Evolutionary conservation across 2,329 filamentous ascomycete genomes (phyloP).

Genomic region (Hortaea werneckii): DNA sequence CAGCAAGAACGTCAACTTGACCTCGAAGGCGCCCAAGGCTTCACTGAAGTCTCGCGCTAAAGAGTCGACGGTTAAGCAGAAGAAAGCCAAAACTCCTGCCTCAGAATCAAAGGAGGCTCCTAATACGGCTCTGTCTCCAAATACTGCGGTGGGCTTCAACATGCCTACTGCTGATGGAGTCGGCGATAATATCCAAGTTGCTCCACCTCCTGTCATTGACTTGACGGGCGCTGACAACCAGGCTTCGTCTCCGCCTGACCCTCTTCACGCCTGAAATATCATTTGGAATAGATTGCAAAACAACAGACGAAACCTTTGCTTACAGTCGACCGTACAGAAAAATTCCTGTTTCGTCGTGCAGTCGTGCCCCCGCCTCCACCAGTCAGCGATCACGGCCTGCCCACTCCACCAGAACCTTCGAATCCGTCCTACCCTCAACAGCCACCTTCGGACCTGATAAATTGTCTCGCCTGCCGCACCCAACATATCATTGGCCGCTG

Average conservation of each 20-base stretch:
- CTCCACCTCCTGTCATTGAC: background rate
- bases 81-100: background rate
- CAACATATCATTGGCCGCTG: conserved; percentile 50
- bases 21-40: too few species aligned
- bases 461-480: conserved; percentile 46
- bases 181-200: background rate
- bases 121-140: conserved; percentile 1
- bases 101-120: background rate
- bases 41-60: too few species aligned
- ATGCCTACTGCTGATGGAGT: too few species aligned
- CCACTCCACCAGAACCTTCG: background rate
- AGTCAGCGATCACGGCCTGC: background rate
- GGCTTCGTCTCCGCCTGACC: background rate
- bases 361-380: conserved; percentile 2
- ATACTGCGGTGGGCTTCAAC: too few species aligned
- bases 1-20: background rate
- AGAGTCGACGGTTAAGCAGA: too few species aligned
- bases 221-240: background rate
- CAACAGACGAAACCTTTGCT: too few species aligned
- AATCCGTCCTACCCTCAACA: background rate
- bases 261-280: too few species aligned
- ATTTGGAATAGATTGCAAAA: too few species aligned
- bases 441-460: conserved; percentile 5
- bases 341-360: conserved; percentile 11
- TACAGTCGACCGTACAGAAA: too few species aligned